These are phyloP conservation scores for Scenedesmus sp. DNA, from an alignment of 163 green algal species.

Conservation along the genomic window DNA sequence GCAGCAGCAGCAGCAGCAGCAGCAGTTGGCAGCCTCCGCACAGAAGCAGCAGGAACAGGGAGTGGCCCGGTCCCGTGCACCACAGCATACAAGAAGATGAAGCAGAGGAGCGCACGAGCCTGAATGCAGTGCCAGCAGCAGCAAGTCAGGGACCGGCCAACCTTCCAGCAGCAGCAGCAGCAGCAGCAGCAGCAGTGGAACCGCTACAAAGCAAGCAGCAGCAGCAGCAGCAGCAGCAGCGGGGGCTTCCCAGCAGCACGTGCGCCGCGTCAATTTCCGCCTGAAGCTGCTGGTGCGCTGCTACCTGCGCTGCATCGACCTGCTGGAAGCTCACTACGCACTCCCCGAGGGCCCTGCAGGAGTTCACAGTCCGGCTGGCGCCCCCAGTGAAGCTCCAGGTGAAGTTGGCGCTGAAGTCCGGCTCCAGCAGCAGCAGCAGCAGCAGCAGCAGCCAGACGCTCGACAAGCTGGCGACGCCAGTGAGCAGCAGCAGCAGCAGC, in stretches of 20 bases:
- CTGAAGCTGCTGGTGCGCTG: slow-evolving; percentile 16
- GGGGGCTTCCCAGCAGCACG: neutral
- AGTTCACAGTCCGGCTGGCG: neutral
- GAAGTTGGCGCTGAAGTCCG: neutral
- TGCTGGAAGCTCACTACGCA: slow-evolving; percentile 1
- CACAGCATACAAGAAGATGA: slow-evolving; percentile 7
- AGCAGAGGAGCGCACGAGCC: neutral
- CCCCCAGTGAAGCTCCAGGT: neutral
- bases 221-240: neutral
- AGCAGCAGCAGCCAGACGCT: neutral
- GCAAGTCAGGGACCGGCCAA: neutral
- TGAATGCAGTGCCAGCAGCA: neutral
- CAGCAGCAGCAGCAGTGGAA: neutral
- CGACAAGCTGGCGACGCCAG: too few species aligned
- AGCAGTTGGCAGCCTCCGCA: neutral
- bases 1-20: slow-evolving; percentile 24
- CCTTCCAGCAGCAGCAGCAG: neutral
- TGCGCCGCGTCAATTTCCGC: neutral
- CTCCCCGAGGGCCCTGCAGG: neutral
- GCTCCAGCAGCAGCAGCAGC: too few species aligned
- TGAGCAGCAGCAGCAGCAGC: neutral
- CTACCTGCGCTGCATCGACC: neutral
- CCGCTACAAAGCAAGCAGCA: neutral
- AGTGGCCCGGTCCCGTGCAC: neutral
- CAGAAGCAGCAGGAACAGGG: neutral